These are phyloP conservation scores for Fusarium annulatum DNA, from an alignment of 2,329 filamentous ascomycete species.

Conservation along the genomic window DNA sequence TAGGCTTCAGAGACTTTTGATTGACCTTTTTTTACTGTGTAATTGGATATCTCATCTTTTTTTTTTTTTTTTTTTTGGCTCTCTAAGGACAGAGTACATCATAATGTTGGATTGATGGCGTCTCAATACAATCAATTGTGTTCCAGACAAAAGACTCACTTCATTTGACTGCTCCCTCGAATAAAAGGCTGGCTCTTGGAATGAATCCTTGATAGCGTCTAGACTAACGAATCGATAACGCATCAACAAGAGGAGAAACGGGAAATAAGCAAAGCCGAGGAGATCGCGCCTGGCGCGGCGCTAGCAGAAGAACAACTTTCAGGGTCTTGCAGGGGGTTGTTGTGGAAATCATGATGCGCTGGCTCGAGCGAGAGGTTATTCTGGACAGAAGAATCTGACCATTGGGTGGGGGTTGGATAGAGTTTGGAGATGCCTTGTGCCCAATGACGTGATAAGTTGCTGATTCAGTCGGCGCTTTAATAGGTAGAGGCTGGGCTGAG, in stretches of 20 bases:
- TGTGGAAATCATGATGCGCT: constrained; percentile 16
- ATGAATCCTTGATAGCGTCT: constrained; percentile 16
- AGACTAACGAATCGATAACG: constrained; percentile 18
- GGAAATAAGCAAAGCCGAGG: constrained; percentile 30
- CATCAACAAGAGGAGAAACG: constrained; percentile 10
- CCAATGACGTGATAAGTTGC: constrained; percentile 30
- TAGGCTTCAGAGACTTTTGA: neutral
- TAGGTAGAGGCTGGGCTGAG: constrained; percentile 11
- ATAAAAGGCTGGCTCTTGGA: constrained; percentile 10
- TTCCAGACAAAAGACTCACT: constrained; percentile 1
- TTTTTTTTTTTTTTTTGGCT: neutral
- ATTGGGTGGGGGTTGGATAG: constrained; percentile 1
- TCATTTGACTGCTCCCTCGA: constrained; percentile 7
- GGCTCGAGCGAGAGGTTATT: neutral
- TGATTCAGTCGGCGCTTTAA: constrained; percentile 21
- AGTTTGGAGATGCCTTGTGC: constrained; percentile 17
- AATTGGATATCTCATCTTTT: neutral
- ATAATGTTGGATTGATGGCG: neutral
- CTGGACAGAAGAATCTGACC: neutral
- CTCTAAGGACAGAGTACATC: neutral
- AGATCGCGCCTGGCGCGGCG: constrained; percentile 29
- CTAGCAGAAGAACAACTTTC: constrained; percentile 24
- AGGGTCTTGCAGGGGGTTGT: constrained; percentile 36
- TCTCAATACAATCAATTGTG: neutral
- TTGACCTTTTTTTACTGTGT: neutral